Base-by-base conservation (phyloP, 257 asterid species). In the Thymus mandschuricus region DNA sequence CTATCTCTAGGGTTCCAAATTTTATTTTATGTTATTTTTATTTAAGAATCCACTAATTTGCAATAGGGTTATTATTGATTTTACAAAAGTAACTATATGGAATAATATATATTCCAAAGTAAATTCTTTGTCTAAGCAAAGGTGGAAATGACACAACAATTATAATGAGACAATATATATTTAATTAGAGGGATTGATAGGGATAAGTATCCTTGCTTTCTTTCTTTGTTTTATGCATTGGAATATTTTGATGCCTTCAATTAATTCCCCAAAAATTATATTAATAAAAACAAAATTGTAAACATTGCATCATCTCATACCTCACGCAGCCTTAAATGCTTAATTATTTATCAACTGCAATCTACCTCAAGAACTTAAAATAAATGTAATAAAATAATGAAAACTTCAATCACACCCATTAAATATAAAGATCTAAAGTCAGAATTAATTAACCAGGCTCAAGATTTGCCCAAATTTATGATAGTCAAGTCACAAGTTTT, bases 201-300 rank as follows among this genome's bases (percentile, higher is more conserved):
- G 56, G 69, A 64, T 64, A 12, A 28, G 57, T 30, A 64, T 30
- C 15, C 3, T 38, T 41, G 40, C 68, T 43, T 63, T 63, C 33
- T 21, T n/a, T 61, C 33, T 27, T 10, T 11, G 41, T 40, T 7
- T 27, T 13, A 10, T 27, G 5, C 5, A 57, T 21, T 41, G 21
- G 68, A 41, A 62, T 62, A 62, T 41, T 41, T 62, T 41, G 68
- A 62, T 41, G 52, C 68, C 35, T 61, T 35, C n/a, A 12, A 40
- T 35, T 13, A 44, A 11, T 6, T 2, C 66, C 33, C 31, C 9
- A 41, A 62, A 13, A 8, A 61, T 40, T 38, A 38, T 38, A 7
- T 38, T 38, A 1, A 2, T 4, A 3, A 40, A 8, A 61, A 21
- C 21, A 21, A 21, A 35, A 5, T 6, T 33, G 2, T 13, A 12